Base-by-base conservation (phyloP, 2,329 filamentous ascomycete genomes). In the Phaeosphaeriaceae sp. region DNA sequence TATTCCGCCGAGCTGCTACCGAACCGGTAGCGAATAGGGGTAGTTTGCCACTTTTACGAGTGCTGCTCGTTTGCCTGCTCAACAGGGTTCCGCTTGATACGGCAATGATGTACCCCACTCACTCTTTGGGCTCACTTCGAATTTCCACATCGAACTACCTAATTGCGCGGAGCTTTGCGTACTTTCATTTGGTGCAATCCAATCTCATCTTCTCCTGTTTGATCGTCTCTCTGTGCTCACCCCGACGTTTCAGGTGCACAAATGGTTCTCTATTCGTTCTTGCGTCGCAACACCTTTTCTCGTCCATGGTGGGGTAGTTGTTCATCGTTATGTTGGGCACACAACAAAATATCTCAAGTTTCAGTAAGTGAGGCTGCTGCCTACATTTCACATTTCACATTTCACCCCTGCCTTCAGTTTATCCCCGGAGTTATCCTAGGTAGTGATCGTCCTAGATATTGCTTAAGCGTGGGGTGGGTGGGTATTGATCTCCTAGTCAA, bases 361-460 rank as follows among this genome's bases (percentile, higher is more conserved):
- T 20, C 21, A 16, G 36, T 23, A 23, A 30, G 39, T 46, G 48
- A 42, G 49, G 33, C 34, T 46, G 26, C 17, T 26, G 30, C n/a
- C n/a, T n/a, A n/a, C n/a, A n/a, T n/a, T n/a, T n/a, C n/a, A n/a
- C n/a, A n/a, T n/a, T n/a, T n/a, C n/a, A n/a, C n/a, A n/a, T n/a
- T n/a, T n/a, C n/a, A n/a, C n/a, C n/a, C n/a, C n/a, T n/a, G n/a
- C 36, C 42, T 36, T 52, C 54, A 56, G 50, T 47, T 47, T 56
- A 50, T 45, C 46, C 36, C 49, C 42, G 38, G 42, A 37, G 13
- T 45, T 15, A 18, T 16, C 35, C 8, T 42, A 32, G 32, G 43
- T 32, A 51, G 44, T 41, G 11, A 20, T 43, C 20, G 42, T 50
- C 50, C n/a, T n/a, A n/a, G n/a, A 47, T 43, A 26, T 33, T 41